Evolutionary conservation across 805 yeast species (phyloP), one percentile per base, ranked within the genome.

Genomic region (Cyberlindnera euphorbiiphila): DNA sequence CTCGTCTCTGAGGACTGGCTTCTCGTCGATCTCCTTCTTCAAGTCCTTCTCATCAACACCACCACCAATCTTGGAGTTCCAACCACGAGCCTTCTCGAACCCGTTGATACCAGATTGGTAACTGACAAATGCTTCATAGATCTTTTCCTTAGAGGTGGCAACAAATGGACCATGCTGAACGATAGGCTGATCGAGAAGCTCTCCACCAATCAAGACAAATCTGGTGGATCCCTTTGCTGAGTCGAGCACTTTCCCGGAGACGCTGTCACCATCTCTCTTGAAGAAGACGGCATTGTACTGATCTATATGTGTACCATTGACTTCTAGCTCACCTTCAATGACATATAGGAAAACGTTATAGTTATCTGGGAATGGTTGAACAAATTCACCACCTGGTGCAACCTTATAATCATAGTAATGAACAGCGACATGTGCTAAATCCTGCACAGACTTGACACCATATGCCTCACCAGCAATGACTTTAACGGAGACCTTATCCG

Each of bases 151-250:
- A 16, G 81, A 64, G 7, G 84, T 74, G 44, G 85, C 91, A 14
- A 88, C 96, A 56, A 88, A 89, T 11, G 96, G 96, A 13, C 96
- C 96, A 56, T 87, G 81, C 56, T 88, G 96, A 22, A 85, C 83
- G 38, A 83, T 69, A 13, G 77, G 74, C 64, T 87, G 95, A 49
- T 85, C 73, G 39, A 85, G 64, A 15, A 74, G 72, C 56, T 83
- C 61, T 40, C 95, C 95, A 22, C 87, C 93, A 45, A 86, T 66
- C n/a, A 86, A 46, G 5, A 82, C 79, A 53, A 86, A 79, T 48
- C 81, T 78, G 3, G 86, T 63, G 23, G 64, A 66, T 25, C 66
- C 63, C 6, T 50, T 34, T 9, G 69, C 68, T 14, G 54, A 16
- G 10, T 60, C 71, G n/a, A 75, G 72, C 16, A 66, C 71, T 14